Base-by-base conservation (phyloP, 2,329 filamentous ascomycete species). In the Nothophaeocryptopus gaeumannii region DNA sequence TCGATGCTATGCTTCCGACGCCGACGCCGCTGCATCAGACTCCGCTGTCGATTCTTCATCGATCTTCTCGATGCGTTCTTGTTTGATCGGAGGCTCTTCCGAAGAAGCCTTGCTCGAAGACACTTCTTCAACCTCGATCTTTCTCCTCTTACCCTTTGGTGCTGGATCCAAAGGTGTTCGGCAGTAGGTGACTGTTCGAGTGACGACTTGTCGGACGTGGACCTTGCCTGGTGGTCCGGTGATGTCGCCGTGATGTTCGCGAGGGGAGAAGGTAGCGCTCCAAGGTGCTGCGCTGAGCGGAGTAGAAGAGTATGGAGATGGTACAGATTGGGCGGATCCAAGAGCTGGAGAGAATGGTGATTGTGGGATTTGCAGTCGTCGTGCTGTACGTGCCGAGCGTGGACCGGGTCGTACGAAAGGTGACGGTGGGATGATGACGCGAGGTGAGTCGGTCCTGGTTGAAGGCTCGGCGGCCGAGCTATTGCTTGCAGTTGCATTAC, bases 161-260 rank as follows among this genome's bases (percentile, higher is more conserved):
- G 91, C 89, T 16, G 91, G 88, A 58, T 90, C 88, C 74, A 97
- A 88, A 33, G 73, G 70, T 66, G 78, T 66, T 45, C 76, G 72
- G 63, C 88, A 95, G 71, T 95, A 96, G 35, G 89, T 96, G 52
- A 96, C 88, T 12, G 90, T 96, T 60, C 90, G 81, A n/a, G 91
- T 96, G 45, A 96, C 88, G 4, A 96, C 89, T 69, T 96, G 90
- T 47, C 89, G 79, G 51, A 96, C 89, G 65, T 79, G 83, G 46
- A 85, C 79, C 12, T 74, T 86, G 53, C 63, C 64, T 15, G 63
- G 60, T 45, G 60, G 57, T 34, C 60, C 59, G 35, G 53, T 60
- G 39, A 53, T 53, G 14, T 66, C 61, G 35, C 45, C 34, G 45
- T 38, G 39, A 48, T 46, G 91, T 67, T 93, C 88, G 55, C 87